phyloP scores from a whole-genome alignment of 176 grass and related monocot species.

The Triticum turgidum region DNA sequence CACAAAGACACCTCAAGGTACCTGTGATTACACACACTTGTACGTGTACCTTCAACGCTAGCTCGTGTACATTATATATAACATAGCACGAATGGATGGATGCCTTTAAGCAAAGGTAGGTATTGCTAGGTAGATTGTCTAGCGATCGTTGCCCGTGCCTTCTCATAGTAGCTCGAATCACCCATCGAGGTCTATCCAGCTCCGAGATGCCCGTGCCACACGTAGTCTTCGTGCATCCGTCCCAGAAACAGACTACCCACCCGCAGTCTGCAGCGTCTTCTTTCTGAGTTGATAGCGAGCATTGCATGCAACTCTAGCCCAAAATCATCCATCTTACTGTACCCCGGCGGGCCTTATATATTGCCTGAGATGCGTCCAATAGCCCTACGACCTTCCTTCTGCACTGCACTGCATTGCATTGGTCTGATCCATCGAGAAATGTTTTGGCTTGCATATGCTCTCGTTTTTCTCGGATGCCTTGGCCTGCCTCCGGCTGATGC shows the following conservation, averaged over 20 bases:
- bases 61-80: too few species aligned
- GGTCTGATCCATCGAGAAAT: background rate
- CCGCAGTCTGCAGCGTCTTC: background rate
- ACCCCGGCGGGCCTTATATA: background rate
- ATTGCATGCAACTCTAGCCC: background rate
- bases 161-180: background rate
- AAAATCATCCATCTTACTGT: background rate
- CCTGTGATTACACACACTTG: too few species aligned
- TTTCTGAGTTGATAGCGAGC: background rate
- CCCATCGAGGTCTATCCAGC: background rate
- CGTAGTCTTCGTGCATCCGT: background rate
- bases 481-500: constrained; percentile 10
- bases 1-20: too few species aligned
- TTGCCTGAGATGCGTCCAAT: background rate
- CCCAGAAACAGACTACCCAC: background rate
- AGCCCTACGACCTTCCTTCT: background rate
- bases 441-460: background rate
- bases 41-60: too few species aligned
- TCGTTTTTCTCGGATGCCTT: constrained; percentile 24
- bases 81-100: too few species aligned
- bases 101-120: background rate
- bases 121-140: background rate
- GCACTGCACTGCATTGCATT: background rate
- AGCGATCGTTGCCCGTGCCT: constrained; percentile 7
- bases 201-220: constrained; percentile 1